Conservation (phyloP, 2,329 filamentous ascomycete genomes). For the Albophoma yamanashiensis region DNA sequence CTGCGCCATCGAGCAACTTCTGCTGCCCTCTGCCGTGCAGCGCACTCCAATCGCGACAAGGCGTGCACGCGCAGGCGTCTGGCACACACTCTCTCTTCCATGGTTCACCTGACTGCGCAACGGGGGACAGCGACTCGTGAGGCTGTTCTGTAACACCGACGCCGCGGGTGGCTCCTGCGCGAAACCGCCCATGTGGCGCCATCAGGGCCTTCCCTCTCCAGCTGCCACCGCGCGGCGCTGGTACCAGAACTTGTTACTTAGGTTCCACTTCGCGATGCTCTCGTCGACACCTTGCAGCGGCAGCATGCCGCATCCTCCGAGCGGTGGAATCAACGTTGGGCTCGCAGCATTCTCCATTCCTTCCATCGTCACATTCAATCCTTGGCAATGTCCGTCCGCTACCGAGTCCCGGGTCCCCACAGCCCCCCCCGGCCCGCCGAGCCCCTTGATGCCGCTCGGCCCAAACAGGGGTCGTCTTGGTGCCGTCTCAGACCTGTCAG, state of each 20-base stretch:
- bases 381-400: background rate
- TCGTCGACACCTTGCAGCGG: background rate
- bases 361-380: no score
- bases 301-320: background rate
- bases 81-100: background rate
- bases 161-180: background rate
- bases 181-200: background rate
- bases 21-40: no score
- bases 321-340: background rate
- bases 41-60: background rate
- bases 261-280: background rate
- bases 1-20: background rate
- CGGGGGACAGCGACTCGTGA: background rate
- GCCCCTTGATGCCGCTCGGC: slow-evolving; percentile 1
- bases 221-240: no score
- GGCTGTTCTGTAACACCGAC: background rate
- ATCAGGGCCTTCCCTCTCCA: background rate
- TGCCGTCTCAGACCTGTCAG: slow-evolving; percentile 14
- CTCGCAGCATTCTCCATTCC: background rate
- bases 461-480: slow-evolving; percentile 18
- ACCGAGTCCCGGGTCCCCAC: background rate
- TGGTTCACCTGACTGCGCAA: background rate
- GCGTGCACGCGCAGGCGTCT: background rate
- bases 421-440: background rate
- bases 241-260: no score